Evolutionary conservation across 1,139 yeast genomes (phyloP), one percentile per base, ranked within the genome.

Genomic region (Scheffersomyces illinoinensis): DNA sequence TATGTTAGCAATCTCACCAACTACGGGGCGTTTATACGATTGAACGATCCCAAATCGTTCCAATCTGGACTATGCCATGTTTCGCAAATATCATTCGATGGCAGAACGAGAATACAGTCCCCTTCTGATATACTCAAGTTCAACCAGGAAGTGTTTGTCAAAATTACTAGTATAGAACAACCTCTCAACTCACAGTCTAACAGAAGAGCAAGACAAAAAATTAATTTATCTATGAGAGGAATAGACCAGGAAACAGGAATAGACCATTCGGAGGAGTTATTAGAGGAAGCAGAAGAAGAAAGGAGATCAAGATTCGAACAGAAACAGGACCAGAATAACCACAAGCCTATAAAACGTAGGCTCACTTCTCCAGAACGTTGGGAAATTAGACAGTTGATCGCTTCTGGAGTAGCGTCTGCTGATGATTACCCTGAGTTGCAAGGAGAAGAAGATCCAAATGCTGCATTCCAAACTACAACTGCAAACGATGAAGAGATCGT

Each of bases 301-400:
- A 59, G 67, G 53, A 61, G 54, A 26, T 58, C 66, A 19, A 47
- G 53, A 8, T 24, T 54, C 26, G 39, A 55, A 52, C 51, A 43
- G 57, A 55, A 52, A 54, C 52, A 54, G 48, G 63, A 62, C 63
- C 67, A 43, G 71, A 55, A 57, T 48, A 24, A 52, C 53, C 20
- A 50, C 3, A 26, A 50, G 43, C 62, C 63, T 14, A 54, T 58
- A 19, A 73, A 78, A 58, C 79, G 87, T 65, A 76, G 91, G 56
- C 71, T 89, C 49, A 88, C 96, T 0, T 89, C 96, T 0, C 96
- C 97, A 1, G 98, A 93, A 71, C 76, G 93, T 59, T 93, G 97
- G 97, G 98, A 93, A 68, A 82, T 91, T 56, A 79, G 91, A 47
- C 98, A 93, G 68, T 76, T 91, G 47, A 88, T 90, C 47, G 90